Conservation (phyloP, 1,139 yeast genomes). For the Saccharomyces hybrid region DNA sequence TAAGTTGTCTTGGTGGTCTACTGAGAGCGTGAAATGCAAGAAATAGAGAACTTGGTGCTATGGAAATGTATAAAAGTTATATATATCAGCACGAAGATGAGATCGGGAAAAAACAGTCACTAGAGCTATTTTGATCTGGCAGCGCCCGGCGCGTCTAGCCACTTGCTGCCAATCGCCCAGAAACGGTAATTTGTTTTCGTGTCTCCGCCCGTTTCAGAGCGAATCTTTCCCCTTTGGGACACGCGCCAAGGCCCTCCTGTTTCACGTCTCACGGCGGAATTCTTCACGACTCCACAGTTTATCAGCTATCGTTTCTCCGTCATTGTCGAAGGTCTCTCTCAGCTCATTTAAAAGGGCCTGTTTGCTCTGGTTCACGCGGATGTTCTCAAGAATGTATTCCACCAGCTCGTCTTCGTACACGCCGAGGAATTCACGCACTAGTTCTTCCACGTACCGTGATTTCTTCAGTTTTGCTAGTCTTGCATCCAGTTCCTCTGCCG, state of each 20-base stretch:
- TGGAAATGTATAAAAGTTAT: neutral
- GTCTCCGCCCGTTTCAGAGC: conserved; percentile 1
- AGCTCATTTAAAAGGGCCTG: conserved; percentile 22
- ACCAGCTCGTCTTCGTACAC: conserved; percentile 30
- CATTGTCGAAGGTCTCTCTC: conserved; percentile 30
- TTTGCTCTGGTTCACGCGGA: conserved; percentile 21
- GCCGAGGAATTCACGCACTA: conserved; percentile 29
- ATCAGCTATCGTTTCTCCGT: conserved; percentile 24
- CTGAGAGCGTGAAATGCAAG: neutral
- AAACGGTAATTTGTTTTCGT: neutral
- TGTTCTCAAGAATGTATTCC: conserved; percentile 27
- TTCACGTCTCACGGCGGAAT: conserved; percentile 1
- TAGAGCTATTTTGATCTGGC: neutral
- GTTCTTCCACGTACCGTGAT: conserved; percentile 23
- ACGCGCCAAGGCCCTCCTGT: neutral
- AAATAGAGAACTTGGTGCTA: neutral
- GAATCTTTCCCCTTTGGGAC: neutral
- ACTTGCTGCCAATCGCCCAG: neutral
- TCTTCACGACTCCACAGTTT: conserved; percentile 21
- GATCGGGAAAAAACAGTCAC: neutral
- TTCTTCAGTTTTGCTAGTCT: conserved; percentile 14
- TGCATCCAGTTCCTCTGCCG: conserved; percentile 12
- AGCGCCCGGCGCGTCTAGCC: neutral
- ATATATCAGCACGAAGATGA: neutral
- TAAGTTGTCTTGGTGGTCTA: neutral